Conservation (phyloP, 2,329 filamentous ascomycete species). For the Didymella arachidicola region DNA sequence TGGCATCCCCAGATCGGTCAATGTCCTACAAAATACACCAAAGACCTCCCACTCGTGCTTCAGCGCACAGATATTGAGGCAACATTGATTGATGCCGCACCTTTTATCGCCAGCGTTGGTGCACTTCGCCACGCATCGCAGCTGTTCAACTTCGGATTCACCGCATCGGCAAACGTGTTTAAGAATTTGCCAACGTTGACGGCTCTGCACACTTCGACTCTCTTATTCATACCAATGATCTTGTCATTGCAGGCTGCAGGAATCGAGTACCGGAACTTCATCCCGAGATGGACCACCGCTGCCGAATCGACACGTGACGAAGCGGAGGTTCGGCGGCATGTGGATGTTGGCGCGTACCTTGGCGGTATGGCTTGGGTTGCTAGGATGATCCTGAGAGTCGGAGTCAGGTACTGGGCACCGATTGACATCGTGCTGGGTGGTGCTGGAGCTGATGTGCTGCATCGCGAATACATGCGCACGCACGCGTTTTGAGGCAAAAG, state of each 20-base stretch:
- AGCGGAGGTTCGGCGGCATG: conserved; percentile 7
- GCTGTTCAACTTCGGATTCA: conserved; percentile 12
- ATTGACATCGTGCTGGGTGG: conserved; percentile 11
- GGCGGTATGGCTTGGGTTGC: conserved; percentile 3
- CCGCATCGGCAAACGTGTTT: conserved; percentile 7
- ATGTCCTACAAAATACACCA: conserved; percentile 1
- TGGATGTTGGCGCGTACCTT: conserved; percentile 8
- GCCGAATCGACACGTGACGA: conserved; percentile 1
- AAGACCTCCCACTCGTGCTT: background rate
- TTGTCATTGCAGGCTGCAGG: conserved; percentile 4
- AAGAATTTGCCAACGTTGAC: conserved; percentile 1
- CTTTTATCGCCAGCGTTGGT: conserved; percentile 8
- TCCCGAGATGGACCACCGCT: conserved; percentile 6
- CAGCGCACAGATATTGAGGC: conserved; percentile 11
- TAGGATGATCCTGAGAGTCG: conserved; percentile 8
- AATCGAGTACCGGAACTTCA: conserved; percentile 4
- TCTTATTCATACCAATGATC: background rate
- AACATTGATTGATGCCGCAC: conserved; percentile 7
- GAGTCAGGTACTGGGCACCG: conserved; percentile 11
- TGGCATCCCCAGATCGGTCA: conserved; percentile 13
- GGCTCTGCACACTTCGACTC: conserved; percentile 5
- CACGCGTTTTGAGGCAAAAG: background rate
- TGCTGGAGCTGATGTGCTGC: conserved; percentile 6
- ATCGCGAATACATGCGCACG: conserved; percentile 10
- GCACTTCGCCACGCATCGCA: conserved; percentile 13